Evolutionary conservation across 441 rosid species (phyloP).

Genomic region (Metrosideros polymorpha): DNA sequence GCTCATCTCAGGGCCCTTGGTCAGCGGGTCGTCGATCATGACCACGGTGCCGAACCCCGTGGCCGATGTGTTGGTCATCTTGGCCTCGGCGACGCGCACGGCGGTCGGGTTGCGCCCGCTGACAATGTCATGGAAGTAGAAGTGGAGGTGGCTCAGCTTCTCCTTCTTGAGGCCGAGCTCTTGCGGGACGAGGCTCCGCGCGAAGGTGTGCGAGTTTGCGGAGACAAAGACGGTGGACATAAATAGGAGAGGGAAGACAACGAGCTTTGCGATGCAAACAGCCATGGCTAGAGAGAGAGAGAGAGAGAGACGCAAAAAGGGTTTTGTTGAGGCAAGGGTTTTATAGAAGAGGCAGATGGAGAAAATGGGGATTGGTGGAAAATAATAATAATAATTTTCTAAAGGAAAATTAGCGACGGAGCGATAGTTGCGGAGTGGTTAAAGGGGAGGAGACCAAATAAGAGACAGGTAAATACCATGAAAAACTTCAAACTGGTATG

Average conservation of each 20-base stretch:
- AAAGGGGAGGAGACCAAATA: too few relatives aligned
- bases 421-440: too few relatives aligned
- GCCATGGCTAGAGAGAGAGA: neutral
- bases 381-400: too few relatives aligned
- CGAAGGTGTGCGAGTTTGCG: neutral
- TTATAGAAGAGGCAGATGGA: neutral
- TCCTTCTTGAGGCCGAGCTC: neutral
- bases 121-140: slow-evolving; percentile 67
- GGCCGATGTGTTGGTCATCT: slow-evolving; percentile 16
- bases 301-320: neutral
- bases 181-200: neutral
- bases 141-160: slow-evolving; percentile 51
- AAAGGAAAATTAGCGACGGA: too few relatives aligned
- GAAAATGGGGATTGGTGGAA: neutral
- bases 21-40: slow-evolving; percentile 50
- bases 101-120: slow-evolving; percentile 43
- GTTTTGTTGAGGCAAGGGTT: neutral
- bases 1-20: slow-evolving; percentile 25
- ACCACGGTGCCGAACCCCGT: slow-evolving; percentile 32
- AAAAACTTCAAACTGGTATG: too few relatives aligned
- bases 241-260: neutral
- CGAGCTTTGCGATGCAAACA: neutral
- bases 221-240: neutral
- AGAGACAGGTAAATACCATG: too few relatives aligned
- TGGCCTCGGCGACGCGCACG: slow-evolving; percentile 20